Percentiles rank a stretch among this genome's conserved stretches.
phyloP scores from a whole-genome alignment of 805 yeast genomes.

The Isabelozyma heimii region DNA sequence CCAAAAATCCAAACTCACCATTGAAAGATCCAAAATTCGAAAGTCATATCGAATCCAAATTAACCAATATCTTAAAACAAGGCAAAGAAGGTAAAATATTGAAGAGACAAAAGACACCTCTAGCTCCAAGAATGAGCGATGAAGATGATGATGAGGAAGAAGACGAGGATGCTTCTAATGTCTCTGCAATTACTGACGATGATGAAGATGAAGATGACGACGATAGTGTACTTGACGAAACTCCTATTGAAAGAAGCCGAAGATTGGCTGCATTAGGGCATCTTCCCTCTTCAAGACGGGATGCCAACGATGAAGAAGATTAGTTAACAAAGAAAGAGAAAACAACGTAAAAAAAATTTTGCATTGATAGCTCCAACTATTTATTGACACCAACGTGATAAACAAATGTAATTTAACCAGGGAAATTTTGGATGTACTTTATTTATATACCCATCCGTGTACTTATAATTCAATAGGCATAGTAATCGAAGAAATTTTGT shows the following conservation, averaged over 20 bases:
- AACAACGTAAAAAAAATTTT: neutral
- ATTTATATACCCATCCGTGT: neutral
- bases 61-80: slow-evolving; percentile 11
- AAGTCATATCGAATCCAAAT: slow-evolving; percentile 13
- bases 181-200: slow-evolving; percentile 13
- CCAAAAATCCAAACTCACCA: slow-evolving; percentile 6
- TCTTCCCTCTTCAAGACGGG: slow-evolving; percentile 34
- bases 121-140: slow-evolving; percentile 2
- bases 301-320: slow-evolving; percentile 49
- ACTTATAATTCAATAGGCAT: neutral
- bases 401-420: neutral
- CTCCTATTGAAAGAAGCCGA: slow-evolving; percentile 64
- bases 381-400: neutral
- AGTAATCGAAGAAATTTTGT: neutral
- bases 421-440: neutral
- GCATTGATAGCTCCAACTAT: neutral
- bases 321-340: slow-evolving; percentile 3
- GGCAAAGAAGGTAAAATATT: neutral
- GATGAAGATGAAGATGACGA: slow-evolving; percentile 20
- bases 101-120: slow-evolving; percentile 1
- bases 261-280: slow-evolving; percentile 58
- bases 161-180: slow-evolving; percentile 17
- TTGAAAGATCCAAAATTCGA: slow-evolving; percentile 11
- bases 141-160: slow-evolving; percentile 16
- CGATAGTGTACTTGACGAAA: slow-evolving; percentile 39